Evolutionary conservation across 331 rosid genomes (phyloP), one percentile per base, ranked within the genome.

Genomic region (Dryas integrifolia): DNA sequence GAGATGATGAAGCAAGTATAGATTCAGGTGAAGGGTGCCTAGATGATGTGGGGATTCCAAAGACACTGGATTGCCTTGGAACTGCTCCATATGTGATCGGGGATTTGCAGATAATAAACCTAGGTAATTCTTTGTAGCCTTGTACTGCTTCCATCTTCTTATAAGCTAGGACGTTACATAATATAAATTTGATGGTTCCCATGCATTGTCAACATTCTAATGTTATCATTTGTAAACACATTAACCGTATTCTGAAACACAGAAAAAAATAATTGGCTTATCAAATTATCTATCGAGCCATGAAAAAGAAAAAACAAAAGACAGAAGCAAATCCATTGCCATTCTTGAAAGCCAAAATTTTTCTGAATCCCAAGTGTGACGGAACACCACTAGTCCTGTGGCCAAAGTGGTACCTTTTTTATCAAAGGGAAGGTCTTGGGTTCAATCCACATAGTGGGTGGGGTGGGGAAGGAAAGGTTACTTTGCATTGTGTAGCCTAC

Each of bases 21-120:
- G 93, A 87, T 83, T 89, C 92, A 46, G 88, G 87, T 65, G 97
- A 89, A 63, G 96, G 88, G 74, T 80, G 80, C 85, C 70, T 72
- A 60, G 80, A 87, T 62, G 96, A 83, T 50, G 76, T 67, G 46
- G 86, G 88, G 76, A 62, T 61, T 73, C 80, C 35, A 58, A 67
- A 47, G 58, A 58, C 82, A 55, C 44, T 63, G 62, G 84, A 82
- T 77, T 79, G 72, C 74, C 81, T 75, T 72, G 79, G 83, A 76
- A 74, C 85, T 76, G 82, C 84, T 82, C 96, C 96, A 15, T 89
- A 79, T 77, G 83, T 81, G 77, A 74, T 86, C n/a, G 96, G 96
- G 77, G 97, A 88, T 77, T 72, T 94, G 81, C 81, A 83, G 87
- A 89, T 94, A 79, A 73, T 85, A 80, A 86, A 83, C 85, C 88